Evolutionary conservation across 495 filamentous ascomycete genomes (phyloP), one percentile per base, ranked within the genome.

Genomic region (Penicillium daleae): DNA sequence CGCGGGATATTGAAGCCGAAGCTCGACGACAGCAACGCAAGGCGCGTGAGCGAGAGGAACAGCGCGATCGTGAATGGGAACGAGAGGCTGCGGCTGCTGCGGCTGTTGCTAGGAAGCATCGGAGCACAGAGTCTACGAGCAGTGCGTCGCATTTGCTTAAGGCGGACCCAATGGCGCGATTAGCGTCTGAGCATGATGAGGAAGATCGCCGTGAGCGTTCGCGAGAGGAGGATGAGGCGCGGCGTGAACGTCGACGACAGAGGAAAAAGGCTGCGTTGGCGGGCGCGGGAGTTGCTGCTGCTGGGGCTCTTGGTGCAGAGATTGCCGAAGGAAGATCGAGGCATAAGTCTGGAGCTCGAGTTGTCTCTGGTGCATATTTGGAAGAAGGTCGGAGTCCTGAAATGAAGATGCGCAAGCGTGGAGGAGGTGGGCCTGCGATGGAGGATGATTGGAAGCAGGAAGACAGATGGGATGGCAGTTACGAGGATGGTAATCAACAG

Each of bases 341-440:
- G 40, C 74, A 76, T 35, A 78, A 79, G 59, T 80, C 81, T 56
- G 82, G 81, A 51, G 77, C 85, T 33, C 76, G 88, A 61, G 78
- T 90, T 22, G 86, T 90, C 6, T 92, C 89, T 52, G 90, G 90
- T 17, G 83, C 88, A 0, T 75, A 87, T 56, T 65, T 89, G 61
- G 90, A 92, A 67, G 89, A 92, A 72, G 90, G 89, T 1, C 64
- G 71, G 31, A 72, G 69, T 40, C 66, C 74, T 15, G 75, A 76
- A 21, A 72, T 75, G 67, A 73, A 72, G 24, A 67, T 82, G 17
- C 72, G 79, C 35, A 72, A 69, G 22, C 76, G 79, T 40, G 75
- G 74, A 22, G 76, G 76, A 56, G 75, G 75, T 52, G 73, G 71
- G 32, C 66, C 65, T 50, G 71, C 71, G 12, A 60, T 72, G 66